Percentiles rank a stretch among this genome's conserved stretches.
phyloP scores from a whole-genome alignment of 164 flowering plant species.

The Magnolia kwangsiensis region DNA sequence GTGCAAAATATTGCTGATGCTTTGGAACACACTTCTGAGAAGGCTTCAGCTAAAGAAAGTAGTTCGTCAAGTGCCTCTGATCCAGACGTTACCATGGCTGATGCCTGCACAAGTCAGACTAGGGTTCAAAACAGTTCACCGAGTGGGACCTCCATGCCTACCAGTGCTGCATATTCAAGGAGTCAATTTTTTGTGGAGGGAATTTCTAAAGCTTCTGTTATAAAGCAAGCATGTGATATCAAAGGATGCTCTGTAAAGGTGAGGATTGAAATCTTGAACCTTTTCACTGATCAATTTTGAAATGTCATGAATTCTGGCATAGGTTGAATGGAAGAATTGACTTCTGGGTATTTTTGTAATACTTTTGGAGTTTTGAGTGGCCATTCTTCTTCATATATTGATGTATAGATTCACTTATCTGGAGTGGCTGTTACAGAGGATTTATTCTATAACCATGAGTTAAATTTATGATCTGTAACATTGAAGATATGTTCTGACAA shows the following conservation, averaged over 20 bases:
- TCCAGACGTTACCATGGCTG: slow-evolving; percentile 87
- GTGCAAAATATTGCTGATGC: slow-evolving; percentile 60
- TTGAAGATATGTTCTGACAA: no score
- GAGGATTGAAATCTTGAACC: neutral
- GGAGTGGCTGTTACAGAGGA: no score
- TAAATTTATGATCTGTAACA: no score
- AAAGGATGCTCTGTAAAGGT: slow-evolving; percentile 93
- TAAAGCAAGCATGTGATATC: slow-evolving; percentile 79
- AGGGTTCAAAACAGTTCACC: slow-evolving; percentile 26
- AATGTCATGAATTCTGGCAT: no score
- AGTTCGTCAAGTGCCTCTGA: slow-evolving; percentile 64
- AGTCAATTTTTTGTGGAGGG: slow-evolving; percentile 78
- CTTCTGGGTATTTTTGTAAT: neutral
- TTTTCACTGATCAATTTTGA: no score
- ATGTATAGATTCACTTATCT: no score
- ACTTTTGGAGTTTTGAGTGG: no score
- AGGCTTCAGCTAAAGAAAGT: slow-evolving; percentile 67
- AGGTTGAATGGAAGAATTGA: neutral
- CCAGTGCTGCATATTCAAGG: slow-evolving; percentile 25
- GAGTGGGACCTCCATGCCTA: slow-evolving; percentile 20
- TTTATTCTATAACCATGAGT: no score
- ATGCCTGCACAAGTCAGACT: slow-evolving; percentile 55
- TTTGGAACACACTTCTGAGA: slow-evolving; percentile 68
- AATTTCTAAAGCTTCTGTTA: slow-evolving; percentile 74
- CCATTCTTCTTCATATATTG: no score